Conservation (phyloP, 495 filamentous ascomycete species). For the Chaetomidium leptoderma region DNA sequence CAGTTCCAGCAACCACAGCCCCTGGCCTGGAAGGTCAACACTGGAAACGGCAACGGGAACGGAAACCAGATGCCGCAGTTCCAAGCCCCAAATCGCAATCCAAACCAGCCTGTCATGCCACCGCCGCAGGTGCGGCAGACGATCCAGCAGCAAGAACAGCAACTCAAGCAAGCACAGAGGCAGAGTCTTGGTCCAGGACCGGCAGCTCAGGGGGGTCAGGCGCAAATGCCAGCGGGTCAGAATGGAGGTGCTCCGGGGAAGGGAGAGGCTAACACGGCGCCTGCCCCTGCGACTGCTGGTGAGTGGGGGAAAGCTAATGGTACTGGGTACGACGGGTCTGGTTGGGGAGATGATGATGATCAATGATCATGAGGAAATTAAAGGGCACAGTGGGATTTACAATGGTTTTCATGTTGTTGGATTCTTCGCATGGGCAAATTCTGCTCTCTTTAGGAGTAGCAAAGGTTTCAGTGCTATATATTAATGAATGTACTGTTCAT, state of each 20-base stretch:
- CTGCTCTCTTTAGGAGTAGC: no score
- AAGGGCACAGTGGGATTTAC: background rate
- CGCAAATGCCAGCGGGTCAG: background rate
- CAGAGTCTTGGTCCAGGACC: no score
- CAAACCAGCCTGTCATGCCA: background rate
- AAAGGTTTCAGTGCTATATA: no score
- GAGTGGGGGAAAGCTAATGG: conserved; percentile 11
- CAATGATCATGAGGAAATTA: background rate
- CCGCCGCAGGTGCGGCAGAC: conserved; percentile 5
- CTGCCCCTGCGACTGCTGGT: background rate
- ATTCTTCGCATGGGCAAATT: background rate
- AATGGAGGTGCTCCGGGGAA: background rate
- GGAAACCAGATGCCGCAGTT: background rate
- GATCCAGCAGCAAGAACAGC: conserved; percentile 10
- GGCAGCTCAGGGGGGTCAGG: background rate
- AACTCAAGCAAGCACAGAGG: background rate
- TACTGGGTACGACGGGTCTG: conserved; percentile 26
- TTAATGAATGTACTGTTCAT: no score
- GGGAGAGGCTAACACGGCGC: background rate
- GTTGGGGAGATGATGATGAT: conserved; percentile 27
- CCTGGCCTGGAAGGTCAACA: background rate
- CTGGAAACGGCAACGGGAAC: background rate
- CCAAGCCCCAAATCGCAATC: background rate
- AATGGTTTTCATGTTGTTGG: background rate
- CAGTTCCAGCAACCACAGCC: conserved; percentile 3